Percentiles rank a stretch among this genome's conserved stretches.
These are phyloP conservation scores for Hypocreales sp. DNA, from an alignment of 2,329 filamentous ascomycete species.

Conservation along the genomic window DNA sequence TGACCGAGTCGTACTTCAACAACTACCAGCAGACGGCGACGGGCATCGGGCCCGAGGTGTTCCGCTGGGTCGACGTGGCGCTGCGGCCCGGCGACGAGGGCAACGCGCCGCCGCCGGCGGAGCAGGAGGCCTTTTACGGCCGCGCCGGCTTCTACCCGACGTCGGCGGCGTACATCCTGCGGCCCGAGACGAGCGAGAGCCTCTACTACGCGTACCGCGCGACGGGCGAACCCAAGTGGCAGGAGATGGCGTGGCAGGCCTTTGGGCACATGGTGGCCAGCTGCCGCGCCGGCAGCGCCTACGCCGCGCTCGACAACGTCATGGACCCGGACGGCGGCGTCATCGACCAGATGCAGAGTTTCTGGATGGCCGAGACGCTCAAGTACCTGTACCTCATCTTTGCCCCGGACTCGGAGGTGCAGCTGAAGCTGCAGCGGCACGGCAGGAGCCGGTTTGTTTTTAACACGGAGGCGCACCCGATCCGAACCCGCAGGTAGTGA, in stretches of 20 bases:
- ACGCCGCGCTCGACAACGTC: conserved; percentile 49
- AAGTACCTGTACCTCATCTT: conserved; percentile 72
- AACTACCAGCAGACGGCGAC: conserved; percentile 57
- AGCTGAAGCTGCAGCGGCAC: conserved; percentile 32
- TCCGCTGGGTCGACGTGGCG: conserved; percentile 40
- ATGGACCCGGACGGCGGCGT: conserved; percentile 44
- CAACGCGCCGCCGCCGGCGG: conserved; percentile 25
- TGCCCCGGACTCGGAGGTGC: conserved; percentile 39
- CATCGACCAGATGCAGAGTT: conserved; percentile 66
- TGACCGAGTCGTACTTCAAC: conserved; percentile 58
- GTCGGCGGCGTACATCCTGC: conserved; percentile 45
- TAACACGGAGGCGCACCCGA: conserved; percentile 33
- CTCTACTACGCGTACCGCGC: conserved; percentile 78
- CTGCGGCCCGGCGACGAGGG: conserved; percentile 17
- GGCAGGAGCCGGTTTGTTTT: conserved; percentile 31
- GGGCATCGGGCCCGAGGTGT: conserved; percentile 62
- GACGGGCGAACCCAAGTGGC: conserved; percentile 60
- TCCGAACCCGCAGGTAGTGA: conserved; percentile 10
- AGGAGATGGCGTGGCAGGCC: conserved; percentile 72
- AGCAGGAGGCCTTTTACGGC: conserved; percentile 44
- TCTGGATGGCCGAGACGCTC: conserved; percentile 75
- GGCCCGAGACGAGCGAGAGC: conserved; percentile 71
- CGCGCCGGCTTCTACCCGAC: conserved; percentile 58
- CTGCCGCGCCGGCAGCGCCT: conserved; percentile 50
- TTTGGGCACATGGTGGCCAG: conserved; percentile 53